Percentiles rank a stretch among this genome's conserved stretches.
Conservation (phyloP, 2,329 filamentous ascomycete genomes). For the Plenodomus lindquistii region DNA sequence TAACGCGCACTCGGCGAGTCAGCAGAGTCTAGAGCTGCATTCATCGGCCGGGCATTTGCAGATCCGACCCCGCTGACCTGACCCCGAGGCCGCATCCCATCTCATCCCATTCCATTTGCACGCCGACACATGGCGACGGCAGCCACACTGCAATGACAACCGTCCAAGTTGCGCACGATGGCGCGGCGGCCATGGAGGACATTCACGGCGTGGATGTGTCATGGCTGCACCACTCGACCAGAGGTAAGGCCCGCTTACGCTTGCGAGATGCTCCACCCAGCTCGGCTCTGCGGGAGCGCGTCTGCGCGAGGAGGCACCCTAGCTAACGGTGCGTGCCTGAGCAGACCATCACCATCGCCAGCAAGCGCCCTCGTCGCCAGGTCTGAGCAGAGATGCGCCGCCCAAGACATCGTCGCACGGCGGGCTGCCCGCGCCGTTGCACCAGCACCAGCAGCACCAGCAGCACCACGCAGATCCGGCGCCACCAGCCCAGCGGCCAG, state of each 20-base stretch:
- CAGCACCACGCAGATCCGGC: conserved; percentile 17
- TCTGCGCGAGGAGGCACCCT: conserved; percentile 7
- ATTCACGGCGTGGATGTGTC: conserved; percentile 83
- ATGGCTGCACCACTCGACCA: conserved; percentile 84
- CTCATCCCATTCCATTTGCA: background rate
- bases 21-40: conserved; percentile 4
- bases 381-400: conserved; percentile 36
- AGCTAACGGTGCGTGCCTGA: conserved; percentile 19
- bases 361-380: conserved; percentile 42
- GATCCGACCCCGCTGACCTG: conserved; percentile 5
- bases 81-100: background rate
- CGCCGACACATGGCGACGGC: conserved; percentile 30
- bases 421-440: conserved; percentile 30
- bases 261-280: conserved; percentile 24
- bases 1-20: conserved; percentile 5
- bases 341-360: conserved; percentile 44
- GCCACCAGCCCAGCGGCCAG: conserved; percentile 29
- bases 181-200: conserved; percentile 67
- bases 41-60: conserved; percentile 17
- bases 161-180: conserved; percentile 21
- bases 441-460: conserved; percentile 19
- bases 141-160: conserved; percentile 28
- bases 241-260: conserved; percentile 63
- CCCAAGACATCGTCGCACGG: conserved; percentile 43
- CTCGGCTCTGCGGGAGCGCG: conserved; percentile 18